phyloP scores from a whole-genome alignment of 2,329 filamentous ascomycete genomes.

The Lachnum nothofagi region DNA sequence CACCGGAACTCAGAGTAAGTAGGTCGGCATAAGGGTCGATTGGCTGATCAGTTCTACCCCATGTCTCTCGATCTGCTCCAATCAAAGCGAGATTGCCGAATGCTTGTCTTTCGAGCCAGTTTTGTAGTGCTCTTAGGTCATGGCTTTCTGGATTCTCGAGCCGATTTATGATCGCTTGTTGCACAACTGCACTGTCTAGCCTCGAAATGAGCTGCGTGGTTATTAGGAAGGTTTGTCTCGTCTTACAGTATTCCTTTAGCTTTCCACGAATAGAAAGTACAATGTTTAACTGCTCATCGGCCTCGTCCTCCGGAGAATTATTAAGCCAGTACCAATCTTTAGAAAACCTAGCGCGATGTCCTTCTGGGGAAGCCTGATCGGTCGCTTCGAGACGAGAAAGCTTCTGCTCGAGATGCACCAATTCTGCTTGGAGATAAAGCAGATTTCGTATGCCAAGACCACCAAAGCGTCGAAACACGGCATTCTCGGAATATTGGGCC shows the following conservation, averaged over 20 bases:
- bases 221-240: not conserved
- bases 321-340: constrained; percentile 12
- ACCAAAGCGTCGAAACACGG: constrained; percentile 5
- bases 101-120: not conserved
- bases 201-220: not conserved
- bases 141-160: not conserved
- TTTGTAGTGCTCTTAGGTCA: not conserved
- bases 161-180: not conserved
- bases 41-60: not conserved
- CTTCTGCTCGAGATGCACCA: constrained; percentile 7
- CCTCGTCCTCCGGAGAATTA: not conserved
- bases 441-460: constrained; percentile 4
- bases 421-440: constrained; percentile 10
- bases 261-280: constrained; percentile 1
- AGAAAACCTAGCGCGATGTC: constrained; percentile 1
- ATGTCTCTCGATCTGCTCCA: not conserved
- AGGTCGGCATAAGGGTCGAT: not conserved
- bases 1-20: not conserved
- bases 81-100: constrained; percentile 1
- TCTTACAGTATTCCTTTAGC: constrained; percentile 3
- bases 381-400: not conserved
- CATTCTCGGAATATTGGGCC: not conserved
- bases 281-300: constrained; percentile 2
- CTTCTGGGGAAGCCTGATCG: not conserved
- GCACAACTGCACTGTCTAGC: not conserved